Percentiles rank a stretch among this genome's conserved stretches.
These are phyloP conservation scores for Ascochyta lentis DNA, from an alignment of 2,329 filamentous ascomycete genomes.

Conservation along the genomic window DNA sequence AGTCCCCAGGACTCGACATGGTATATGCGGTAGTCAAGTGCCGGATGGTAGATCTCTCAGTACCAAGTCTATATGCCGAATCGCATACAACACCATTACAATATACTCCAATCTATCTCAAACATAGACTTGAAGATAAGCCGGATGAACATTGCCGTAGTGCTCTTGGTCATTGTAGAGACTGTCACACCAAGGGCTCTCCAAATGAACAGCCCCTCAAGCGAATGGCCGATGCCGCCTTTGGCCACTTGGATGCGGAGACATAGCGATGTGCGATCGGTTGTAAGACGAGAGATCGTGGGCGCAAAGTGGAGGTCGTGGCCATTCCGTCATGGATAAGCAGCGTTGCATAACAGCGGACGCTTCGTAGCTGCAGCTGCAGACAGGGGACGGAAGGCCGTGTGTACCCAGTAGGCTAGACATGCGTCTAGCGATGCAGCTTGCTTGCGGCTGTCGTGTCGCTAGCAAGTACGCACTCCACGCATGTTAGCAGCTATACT, in stretches of 20 bases:
- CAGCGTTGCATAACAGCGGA: constrained; percentile 11
- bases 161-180: constrained; percentile 1
- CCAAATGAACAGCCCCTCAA: not conserved
- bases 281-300: constrained; percentile 4
- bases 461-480: not conserved
- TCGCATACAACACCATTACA: not conserved
- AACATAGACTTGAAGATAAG: not conserved
- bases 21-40: not conserved
- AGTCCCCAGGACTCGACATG: not conserved
- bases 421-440: not conserved
- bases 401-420: constrained; percentile 1
- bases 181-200: not conserved
- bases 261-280: constrained; percentile 4
- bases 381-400: not conserved
- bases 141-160: not conserved
- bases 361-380: constrained; percentile 5
- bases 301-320: not conserved
- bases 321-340: constrained; percentile 16
- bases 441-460: not conserved
- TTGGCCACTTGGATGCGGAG: not conserved
- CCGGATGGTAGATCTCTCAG: not conserved
- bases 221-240: not conserved
- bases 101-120: not conserved
- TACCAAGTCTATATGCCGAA: not conserved
- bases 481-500: not conserved